A percentile compares a stretch with the other conserved stretches of the same genome.
These are phyloP conservation scores for Piper longum DNA, from an alignment of 164 flowering plant genomes.

Conservation along the genomic window DNA sequence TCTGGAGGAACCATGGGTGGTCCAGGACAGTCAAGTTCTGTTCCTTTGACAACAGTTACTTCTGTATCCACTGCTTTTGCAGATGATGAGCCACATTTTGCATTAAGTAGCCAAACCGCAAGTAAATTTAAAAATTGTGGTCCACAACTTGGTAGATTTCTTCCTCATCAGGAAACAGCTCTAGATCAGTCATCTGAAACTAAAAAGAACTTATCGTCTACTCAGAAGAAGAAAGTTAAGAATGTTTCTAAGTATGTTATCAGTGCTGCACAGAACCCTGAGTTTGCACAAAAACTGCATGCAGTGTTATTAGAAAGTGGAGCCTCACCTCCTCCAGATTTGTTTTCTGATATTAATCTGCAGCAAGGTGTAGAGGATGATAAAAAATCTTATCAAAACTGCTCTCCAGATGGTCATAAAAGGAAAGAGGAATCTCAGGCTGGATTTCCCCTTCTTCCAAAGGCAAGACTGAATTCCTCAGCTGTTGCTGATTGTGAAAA, in stretches of 20 bases:
- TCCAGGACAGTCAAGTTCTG: constrained; percentile 10
- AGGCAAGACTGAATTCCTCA: constrained; percentile 10
- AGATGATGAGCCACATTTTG: constrained; percentile 8
- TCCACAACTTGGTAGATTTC: constrained; percentile 40
- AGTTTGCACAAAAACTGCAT: constrained; percentile 73
- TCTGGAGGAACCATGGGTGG: constrained; percentile 7
- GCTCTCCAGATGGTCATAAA: constrained; percentile 10
- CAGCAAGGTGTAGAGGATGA: constrained; percentile 17
- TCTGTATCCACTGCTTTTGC: constrained; percentile 17
- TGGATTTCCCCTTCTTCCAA: constrained; percentile 20
- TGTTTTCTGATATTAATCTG: constrained; percentile 34
- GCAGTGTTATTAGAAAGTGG: constrained; percentile 79
- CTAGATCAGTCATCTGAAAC: constrained; percentile 21
- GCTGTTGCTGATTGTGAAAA: constrained; percentile 7
- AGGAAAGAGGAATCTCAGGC: constrained; percentile 8
- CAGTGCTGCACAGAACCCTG: constrained; percentile 77
- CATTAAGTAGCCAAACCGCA: constrained; percentile 23
- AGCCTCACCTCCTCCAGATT: constrained; percentile 65
- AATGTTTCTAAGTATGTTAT: constrained; percentile 74
- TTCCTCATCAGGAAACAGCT: constrained; percentile 25
- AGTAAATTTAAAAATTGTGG: constrained; percentile 18
- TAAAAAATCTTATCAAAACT: constrained; percentile 15
- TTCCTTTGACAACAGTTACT: constrained; percentile 9
- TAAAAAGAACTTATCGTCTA: constrained; percentile 32
- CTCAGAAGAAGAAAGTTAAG: constrained; percentile 55